Conservation (phyloP, 305 asterid genomes). For the Euphrasia arctica region DNA sequence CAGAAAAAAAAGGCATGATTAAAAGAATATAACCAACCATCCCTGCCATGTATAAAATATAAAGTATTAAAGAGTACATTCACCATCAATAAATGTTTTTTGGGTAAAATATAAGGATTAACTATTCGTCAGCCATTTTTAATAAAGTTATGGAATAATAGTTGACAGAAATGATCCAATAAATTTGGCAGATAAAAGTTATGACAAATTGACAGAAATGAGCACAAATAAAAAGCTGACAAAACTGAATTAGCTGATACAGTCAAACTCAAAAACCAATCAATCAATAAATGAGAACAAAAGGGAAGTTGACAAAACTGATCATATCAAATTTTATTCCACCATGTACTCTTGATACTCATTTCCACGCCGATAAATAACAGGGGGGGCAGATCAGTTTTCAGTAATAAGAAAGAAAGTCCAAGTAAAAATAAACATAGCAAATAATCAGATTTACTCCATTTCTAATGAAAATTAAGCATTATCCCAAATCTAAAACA, state of each 20-base stretch:
- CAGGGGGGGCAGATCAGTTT: neutral
- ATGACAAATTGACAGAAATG: too few relatives aligned
- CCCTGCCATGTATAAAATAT: neutral
- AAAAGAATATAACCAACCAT: conserved; percentile 14
- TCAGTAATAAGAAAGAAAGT: neutral
- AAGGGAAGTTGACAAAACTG: neutral
- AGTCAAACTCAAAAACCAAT: neutral
- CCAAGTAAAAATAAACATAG: neutral
- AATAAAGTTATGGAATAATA: neutral
- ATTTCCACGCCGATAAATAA: too few relatives aligned
- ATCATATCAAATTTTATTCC: neutral
- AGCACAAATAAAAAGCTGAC: too few relatives aligned
- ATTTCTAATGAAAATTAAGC: neutral
- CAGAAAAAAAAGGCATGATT: conserved; percentile 27
- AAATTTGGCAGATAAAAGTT: neutral
- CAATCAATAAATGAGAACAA: neutral
- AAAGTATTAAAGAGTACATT: neutral
- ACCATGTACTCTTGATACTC: neutral
- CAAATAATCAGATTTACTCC: neutral
- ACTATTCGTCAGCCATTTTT: conserved; percentile 1
- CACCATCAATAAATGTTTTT: conserved; percentile 7
- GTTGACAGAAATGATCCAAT: neutral
- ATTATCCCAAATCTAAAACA: neutral
- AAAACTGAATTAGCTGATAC: too few relatives aligned
- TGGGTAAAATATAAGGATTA: conserved; percentile 14